Conservation (phyloP, 2,329 filamentous ascomycete genomes). For the Botryotinia narcissicola region DNA sequence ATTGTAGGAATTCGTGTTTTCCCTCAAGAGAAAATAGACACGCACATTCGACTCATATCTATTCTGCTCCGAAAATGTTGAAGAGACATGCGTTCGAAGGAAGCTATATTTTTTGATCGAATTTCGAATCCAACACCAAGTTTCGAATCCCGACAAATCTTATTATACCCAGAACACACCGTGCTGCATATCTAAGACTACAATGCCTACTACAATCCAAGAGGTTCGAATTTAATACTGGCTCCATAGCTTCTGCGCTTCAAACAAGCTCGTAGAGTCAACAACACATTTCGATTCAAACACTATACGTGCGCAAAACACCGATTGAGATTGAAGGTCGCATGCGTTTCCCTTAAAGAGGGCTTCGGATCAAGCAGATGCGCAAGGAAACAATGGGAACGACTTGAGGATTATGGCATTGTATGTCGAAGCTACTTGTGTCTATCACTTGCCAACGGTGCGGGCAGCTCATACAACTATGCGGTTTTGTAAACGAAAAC, state of each 20-base stretch:
- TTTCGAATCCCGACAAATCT: not conserved
- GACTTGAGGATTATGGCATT: not conserved
- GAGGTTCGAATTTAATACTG: not conserved
- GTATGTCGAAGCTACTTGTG: not conserved
- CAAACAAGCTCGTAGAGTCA: not conserved
- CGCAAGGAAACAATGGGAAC: not conserved
- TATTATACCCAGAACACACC: too few species aligned
- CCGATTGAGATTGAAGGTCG: too few species aligned
- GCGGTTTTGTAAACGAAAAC: fast-evolving
- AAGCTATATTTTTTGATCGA: not conserved
- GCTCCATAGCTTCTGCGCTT: not conserved
- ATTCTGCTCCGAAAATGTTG: not conserved
- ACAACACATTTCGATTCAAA: too few species aligned
- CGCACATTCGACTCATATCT: not conserved
- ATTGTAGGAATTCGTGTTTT: not conserved
- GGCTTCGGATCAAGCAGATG: not conserved
- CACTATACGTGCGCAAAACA: too few species aligned
- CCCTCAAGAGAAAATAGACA: not conserved
- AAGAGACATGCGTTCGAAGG: fast-evolving
- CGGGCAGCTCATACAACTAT: not conserved
- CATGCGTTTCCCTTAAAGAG: not conserved
- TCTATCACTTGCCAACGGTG: not conserved
- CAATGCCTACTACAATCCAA: not conserved
- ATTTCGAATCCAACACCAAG: too few species aligned
- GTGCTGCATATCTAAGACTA: not conserved